phyloP scores from a whole-genome alignment of 352 stramenopile genomes.

The Globisporangium ultimum region DNA sequence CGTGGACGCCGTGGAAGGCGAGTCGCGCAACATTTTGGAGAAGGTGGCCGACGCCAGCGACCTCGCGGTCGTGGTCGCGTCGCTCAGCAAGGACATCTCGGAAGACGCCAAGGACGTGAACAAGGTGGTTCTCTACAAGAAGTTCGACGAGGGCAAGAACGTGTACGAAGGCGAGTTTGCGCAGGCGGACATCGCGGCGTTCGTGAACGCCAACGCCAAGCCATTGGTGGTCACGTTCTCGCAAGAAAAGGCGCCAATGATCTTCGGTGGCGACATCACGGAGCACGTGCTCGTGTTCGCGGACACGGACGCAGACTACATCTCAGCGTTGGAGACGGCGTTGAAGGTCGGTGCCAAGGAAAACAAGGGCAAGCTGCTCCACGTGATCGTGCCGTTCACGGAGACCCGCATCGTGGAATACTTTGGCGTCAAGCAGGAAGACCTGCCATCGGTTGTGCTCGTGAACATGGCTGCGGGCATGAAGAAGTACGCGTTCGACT shows the following conservation, averaged over 20 bases:
- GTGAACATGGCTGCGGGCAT: conserved; percentile 91
- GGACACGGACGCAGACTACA: conserved; percentile 67
- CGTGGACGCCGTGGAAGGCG: conserved; percentile 76
- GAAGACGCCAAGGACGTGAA: conserved; percentile 53
- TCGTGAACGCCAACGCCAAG: conserved; percentile 80
- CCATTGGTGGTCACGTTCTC: conserved; percentile 90
- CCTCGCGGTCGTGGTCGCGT: conserved; percentile 74
- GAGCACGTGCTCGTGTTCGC: conserved; percentile 89
- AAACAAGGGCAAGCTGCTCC: conserved; percentile 88
- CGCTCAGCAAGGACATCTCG: conserved; percentile 59
- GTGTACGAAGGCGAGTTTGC: conserved; percentile 76
- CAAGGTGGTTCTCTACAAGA: conserved; percentile 81
- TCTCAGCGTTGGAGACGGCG: conserved; percentile 46
- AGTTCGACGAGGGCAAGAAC: conserved; percentile 85
- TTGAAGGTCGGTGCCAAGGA: conserved; percentile 61
- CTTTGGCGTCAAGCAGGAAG: conserved; percentile 87
- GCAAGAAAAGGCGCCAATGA: conserved; percentile 87
- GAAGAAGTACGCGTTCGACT: conserved; percentile 91
- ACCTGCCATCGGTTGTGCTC: conserved; percentile 85
- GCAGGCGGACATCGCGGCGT: conserved; percentile 52
- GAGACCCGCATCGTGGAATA: conserved; percentile 92
- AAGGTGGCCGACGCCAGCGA: conserved; percentile 75
- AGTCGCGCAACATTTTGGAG: conserved; percentile 61
- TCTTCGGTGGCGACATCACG: conserved; percentile 87
- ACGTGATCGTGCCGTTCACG: conserved; percentile 84